phyloP scores from a whole-genome alignment of 805 yeast genomes.

The Candida ascalaphidarum region DNA sequence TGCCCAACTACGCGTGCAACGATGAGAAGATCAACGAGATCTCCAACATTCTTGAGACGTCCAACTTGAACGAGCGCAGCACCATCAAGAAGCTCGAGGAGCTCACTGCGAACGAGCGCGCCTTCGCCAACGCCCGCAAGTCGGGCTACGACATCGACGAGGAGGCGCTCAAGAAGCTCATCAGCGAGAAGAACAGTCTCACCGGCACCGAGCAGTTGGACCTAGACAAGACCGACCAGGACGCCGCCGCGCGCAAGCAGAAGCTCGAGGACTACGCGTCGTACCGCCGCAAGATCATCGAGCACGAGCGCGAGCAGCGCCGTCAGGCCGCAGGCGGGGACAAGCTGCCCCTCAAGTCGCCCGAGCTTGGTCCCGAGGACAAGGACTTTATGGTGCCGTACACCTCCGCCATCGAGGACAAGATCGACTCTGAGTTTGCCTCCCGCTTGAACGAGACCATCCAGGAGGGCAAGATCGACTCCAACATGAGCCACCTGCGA shows the following conservation, averaged over 20 bases:
- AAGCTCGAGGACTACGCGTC: constrained; percentile 50
- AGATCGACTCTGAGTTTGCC: constrained; percentile 53
- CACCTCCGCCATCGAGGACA: constrained; percentile 60
- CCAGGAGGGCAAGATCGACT: constrained; percentile 45
- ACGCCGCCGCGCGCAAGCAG: constrained; percentile 37
- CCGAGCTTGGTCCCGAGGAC: constrained; percentile 1
- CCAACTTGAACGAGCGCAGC: constrained; percentile 34
- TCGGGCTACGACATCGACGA: constrained; percentile 29
- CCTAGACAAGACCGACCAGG: constrained; percentile 36
- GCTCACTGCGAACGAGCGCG: constrained; percentile 50
- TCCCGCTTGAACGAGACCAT: constrained; percentile 44
- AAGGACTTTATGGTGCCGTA: constrained; percentile 47
- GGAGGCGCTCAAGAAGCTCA: constrained; percentile 21
- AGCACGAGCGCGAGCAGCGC: constrained; percentile 41
- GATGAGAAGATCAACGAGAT: constrained; percentile 33
- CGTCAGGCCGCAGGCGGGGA: constrained; percentile 2
- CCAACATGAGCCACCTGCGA: constrained; percentile 44
- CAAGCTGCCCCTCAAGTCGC: constrained; percentile 2
- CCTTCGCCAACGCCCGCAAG: constrained; percentile 47
- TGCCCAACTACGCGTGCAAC: constrained; percentile 48
- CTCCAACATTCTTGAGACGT: constrained; percentile 26
- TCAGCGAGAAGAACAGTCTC: constrained; percentile 29
- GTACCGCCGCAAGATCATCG: constrained; percentile 51
- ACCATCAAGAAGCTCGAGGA: constrained; percentile 47
- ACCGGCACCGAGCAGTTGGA: constrained; percentile 37